Evolutionary conservation across 1,284 basidiomycete species (phyloP).

Genomic region (Veloboletus limbatus): DNA sequence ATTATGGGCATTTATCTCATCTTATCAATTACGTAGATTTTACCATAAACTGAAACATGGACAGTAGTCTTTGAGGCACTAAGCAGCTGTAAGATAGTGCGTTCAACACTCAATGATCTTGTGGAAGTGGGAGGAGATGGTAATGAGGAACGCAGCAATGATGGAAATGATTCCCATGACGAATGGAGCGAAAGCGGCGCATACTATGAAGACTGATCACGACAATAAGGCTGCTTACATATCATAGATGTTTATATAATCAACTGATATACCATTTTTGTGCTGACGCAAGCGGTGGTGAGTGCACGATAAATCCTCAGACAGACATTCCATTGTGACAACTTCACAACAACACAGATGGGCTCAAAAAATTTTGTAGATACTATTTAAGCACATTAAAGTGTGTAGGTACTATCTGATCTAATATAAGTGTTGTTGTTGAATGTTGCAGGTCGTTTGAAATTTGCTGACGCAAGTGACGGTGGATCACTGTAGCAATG

Average conservation of each 20-base stretch:
- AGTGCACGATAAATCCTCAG: background rate
- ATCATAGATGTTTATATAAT: no score
- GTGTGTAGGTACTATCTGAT: background rate
- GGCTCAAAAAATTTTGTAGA: background rate
- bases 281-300: background rate
- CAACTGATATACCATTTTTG: background rate
- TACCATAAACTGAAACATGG: no score
- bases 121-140: background rate
- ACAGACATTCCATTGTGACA: no score
- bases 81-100: no score
- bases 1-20: no score
- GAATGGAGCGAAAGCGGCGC: background rate
- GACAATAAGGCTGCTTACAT: background rate
- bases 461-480: background rate
- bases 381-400: background rate
- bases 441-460: background rate
- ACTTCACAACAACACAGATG: background rate
- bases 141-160: background rate
- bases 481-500: background rate
- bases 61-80: no score
- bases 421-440: background rate
- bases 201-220: no score
- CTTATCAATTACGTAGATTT: no score
- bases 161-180: background rate
- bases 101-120: background rate